These are phyloP conservation scores for Yamadazyma jaroonii DNA, from an alignment of 1,139 yeast species.

Conservation along the genomic window DNA sequence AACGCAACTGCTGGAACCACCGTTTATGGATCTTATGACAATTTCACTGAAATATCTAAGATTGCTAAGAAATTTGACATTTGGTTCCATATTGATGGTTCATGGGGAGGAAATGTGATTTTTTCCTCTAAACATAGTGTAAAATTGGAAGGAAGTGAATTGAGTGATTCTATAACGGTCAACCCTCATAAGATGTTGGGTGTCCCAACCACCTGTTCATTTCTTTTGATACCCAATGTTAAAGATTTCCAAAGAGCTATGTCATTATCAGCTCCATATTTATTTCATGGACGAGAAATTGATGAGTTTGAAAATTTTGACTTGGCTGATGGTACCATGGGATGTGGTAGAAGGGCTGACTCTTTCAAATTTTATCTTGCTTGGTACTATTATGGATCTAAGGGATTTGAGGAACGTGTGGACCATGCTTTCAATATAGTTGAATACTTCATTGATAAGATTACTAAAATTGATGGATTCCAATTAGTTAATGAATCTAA, in stretches of 20 bases:
- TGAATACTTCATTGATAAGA: constrained; percentile 51
- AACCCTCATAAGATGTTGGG: constrained; percentile 92
- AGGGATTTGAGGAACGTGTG: constrained; percentile 55
- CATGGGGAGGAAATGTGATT: constrained; percentile 88
- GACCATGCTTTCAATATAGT: constrained; percentile 73
- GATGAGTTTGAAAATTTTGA: constrained; percentile 62
- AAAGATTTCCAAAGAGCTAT: constrained; percentile 66
- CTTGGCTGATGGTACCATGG: constrained; percentile 89
- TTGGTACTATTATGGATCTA: constrained; percentile 76
- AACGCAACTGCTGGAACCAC: constrained; percentile 91
- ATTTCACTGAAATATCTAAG: constrained; percentile 51
- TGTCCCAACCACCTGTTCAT: constrained; percentile 86
- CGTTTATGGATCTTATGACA: constrained; percentile 82
- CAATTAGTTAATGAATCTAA: constrained; percentile 59
- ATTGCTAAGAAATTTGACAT: constrained; percentile 53
- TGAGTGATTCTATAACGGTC: constrained; percentile 76
- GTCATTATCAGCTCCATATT: constrained; percentile 76
- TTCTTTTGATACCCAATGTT: constrained; percentile 69
- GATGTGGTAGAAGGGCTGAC: constrained; percentile 87
- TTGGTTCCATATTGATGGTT: constrained; percentile 87
- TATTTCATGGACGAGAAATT: constrained; percentile 64
- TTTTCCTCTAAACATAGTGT: constrained; percentile 52
- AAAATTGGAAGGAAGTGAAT: constrained; percentile 56
- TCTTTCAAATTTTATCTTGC: constrained; percentile 74
- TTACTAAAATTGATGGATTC: constrained; percentile 40